These are phyloP conservation scores for Xerocomus potaroensis DNA, from an alignment of 768 basidiomycete species.

Conservation along the genomic window DNA sequence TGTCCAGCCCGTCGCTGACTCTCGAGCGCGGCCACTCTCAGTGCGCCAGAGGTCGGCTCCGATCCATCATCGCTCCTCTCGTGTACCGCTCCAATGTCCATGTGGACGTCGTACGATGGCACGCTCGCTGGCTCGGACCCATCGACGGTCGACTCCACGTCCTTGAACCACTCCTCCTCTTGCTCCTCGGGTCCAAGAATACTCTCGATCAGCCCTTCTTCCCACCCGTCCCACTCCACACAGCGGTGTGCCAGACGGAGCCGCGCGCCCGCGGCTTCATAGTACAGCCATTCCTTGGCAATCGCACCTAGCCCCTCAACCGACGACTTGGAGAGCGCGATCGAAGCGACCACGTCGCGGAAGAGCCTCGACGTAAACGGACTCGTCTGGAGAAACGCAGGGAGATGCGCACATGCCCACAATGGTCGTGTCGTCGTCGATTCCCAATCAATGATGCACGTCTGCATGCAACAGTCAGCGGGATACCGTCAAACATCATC, in stretches of 20 bases:
- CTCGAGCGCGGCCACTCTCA: slow-evolving; percentile 24
- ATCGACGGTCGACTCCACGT: slow-evolving; percentile 26
- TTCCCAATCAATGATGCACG: slow-evolving; percentile 88
- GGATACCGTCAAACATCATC: not conserved
- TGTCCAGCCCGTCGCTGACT: slow-evolving; percentile 39
- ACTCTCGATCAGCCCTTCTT: slow-evolving; percentile 73
- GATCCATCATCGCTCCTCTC: not conserved
- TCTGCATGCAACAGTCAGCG: slow-evolving; percentile 38
- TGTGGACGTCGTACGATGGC: not conserved
- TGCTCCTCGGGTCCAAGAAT: slow-evolving; percentile 70
- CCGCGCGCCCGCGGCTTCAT: slow-evolving; percentile 60
- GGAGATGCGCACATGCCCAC: slow-evolving; percentile 81
- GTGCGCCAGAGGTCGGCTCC: slow-evolving; percentile 15
- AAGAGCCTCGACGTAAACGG: slow-evolving; percentile 71
- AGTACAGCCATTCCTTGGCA: slow-evolving; percentile 69
- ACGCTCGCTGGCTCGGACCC: slow-evolving; percentile 18
- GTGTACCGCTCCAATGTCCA: too few species aligned
- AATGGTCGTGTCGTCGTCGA: slow-evolving; percentile 84
- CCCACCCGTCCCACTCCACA: slow-evolving; percentile 90
- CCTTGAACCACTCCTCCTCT: slow-evolving; percentile 69
- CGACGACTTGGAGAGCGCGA: slow-evolving; percentile 32
- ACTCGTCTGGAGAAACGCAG: slow-evolving; percentile 74
- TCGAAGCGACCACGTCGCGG: slow-evolving; percentile 54
- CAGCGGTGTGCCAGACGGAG: slow-evolving; percentile 77
- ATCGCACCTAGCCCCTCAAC: slow-evolving; percentile 38